Percentiles rank a stretch among this genome's conserved stretches.
Conservation (phyloP, 306 rosid species). For the cucumber (Cucumis sativus) region Cucumber_9930_V3 NC_026660.2:12647001-12647500, state of each 20-base stretch:
- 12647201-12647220: not conserved
- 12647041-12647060: not conserved
- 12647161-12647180: not conserved
- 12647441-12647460: slow-evolving; percentile 34
- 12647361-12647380: not conserved
- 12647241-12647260: slow-evolving; percentile 26
- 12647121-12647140: not conserved
- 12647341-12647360: not conserved
- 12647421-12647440: slow-evolving; percentile 34
- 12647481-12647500: not conserved
- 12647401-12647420: slow-evolving; percentile 24
- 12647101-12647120: not conserved
- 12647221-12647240: slow-evolving; percentile 13
- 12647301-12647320: slow-evolving; percentile 13
- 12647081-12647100: not conserved
- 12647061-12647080: not conserved
- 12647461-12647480: not conserved
- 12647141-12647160: not conserved
- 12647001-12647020: not conserved
- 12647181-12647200: not conserved
- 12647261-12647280: slow-evolving; percentile 36
- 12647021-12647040: not conserved
- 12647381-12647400: not conserved
- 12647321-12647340: not conserved
- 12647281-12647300: slow-evolving; percentile 11